phyloP scores from a whole-genome alignment of 768 basidiomycete species.

The Russula brevipes region DNA sequence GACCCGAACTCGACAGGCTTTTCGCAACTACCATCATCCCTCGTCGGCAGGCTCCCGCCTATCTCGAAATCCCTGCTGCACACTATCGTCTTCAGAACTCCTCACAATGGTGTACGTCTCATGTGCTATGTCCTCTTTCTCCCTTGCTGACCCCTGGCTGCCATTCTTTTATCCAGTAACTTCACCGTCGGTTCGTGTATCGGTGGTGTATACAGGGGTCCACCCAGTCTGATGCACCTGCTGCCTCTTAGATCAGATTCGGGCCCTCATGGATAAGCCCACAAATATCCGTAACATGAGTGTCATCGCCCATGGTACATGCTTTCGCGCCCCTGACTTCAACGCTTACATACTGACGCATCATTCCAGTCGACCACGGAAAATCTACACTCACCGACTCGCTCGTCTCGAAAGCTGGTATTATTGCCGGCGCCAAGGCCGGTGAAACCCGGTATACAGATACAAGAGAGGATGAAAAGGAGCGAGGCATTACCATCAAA shows the following conservation, averaged over 20 bases:
- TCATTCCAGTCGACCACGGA: conserved; percentile 87
- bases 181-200: conserved; percentile 24
- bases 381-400: conserved; percentile 99
- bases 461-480: conserved; percentile 96
- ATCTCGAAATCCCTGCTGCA: conserved; percentile 19
- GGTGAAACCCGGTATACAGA: conserved; percentile 97
- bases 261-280: conserved; percentile 80
- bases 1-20: conserved; percentile 1
- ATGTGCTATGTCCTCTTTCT: conserved; percentile 6
- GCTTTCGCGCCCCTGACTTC: conserved; percentile 24
- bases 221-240: conserved; percentile 31
- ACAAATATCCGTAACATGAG: conserved; percentile 95
- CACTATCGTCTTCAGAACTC: conserved; percentile 39
- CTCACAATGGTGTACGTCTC: conserved; percentile 77
- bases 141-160: not conserved
- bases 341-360: conserved; percentile 13
- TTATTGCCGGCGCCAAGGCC: conserved; percentile 90
- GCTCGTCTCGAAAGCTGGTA: conserved; percentile 98
- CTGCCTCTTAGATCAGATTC: conserved; percentile 66
- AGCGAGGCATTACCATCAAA: conserved; percentile 99
- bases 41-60: conserved; percentile 6
- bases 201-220: not conserved
- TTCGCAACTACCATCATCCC: conserved; percentile 13
- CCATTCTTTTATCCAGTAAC: conserved; percentile 15
- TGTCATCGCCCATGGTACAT: conserved; percentile 85